These are phyloP conservation scores for Pythium dissimile DNA, from an alignment of 352 stramenopile species.

Conservation along the genomic window DNA sequence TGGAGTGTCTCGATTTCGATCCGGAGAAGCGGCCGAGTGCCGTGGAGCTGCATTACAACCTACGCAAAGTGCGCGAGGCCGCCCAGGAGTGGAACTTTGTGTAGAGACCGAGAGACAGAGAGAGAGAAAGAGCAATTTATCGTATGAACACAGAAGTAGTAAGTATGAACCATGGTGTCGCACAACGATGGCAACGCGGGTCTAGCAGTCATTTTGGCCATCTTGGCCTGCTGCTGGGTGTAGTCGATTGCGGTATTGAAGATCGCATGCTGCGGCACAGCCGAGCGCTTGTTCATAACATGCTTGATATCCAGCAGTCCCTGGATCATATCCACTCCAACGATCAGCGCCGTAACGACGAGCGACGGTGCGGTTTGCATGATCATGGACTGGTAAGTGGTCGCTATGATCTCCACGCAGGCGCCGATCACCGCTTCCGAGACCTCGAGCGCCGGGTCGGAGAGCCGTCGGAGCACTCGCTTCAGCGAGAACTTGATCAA, in stretches of 20 bases:
- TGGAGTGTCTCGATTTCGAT: constrained; percentile 49
- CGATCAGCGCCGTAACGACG: background rate
- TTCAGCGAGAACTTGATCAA: background rate
- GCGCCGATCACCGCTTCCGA: background rate
- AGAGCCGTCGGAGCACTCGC: background rate
- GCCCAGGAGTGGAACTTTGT: constrained; percentile 9
- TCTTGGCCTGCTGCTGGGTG: background rate
- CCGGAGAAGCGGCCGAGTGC: constrained; percentile 53
- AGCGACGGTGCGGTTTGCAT: constrained; percentile 2
- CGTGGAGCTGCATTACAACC: constrained; percentile 63
- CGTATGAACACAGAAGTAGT: no score
- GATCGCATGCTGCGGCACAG: background rate
- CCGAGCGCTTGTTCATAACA: constrained; percentile 5
- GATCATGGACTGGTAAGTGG: constrained; percentile 9
- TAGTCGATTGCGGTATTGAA: background rate
- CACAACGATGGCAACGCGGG: no score
- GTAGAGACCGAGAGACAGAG: background rate
- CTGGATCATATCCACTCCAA: constrained; percentile 7
- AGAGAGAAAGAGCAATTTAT: no score
- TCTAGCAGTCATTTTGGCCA: no score
- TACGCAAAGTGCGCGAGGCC: constrained; percentile 22
- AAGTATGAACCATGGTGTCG: no score
- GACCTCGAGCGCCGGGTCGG: background rate
- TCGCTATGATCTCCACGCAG: constrained; percentile 1
- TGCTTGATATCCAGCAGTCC: background rate